Percentiles rank a stretch among this genome's conserved stretches.
Conservation (phyloP, 2,329 filamentous ascomycete genomes). For the Sporothrix curviconia region DNA sequence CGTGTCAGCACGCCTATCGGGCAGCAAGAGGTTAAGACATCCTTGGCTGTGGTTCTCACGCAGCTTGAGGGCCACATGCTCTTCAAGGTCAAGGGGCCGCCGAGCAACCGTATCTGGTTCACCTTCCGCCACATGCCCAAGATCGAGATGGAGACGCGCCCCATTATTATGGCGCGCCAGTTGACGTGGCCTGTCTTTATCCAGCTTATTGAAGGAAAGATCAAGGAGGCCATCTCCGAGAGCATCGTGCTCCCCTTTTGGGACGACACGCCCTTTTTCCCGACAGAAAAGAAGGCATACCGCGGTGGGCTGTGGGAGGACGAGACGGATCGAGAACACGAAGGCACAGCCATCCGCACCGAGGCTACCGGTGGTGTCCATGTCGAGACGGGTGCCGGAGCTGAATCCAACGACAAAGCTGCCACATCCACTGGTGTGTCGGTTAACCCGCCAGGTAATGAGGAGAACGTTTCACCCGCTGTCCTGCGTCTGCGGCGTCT, state of each 20-base stretch:
- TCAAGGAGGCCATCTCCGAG: constrained; percentile 89
- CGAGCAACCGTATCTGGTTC: constrained; percentile 94
- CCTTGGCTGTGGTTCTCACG: constrained; percentile 79
- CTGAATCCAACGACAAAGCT: not conserved
- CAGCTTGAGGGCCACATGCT: constrained; percentile 79
- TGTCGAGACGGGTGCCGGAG: constrained; percentile 27
- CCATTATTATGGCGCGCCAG: constrained; percentile 88
- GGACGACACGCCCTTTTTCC: constrained; percentile 90
- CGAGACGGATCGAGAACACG: constrained; percentile 32
- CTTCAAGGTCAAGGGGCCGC: constrained; percentile 85
- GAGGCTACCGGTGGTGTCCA: constrained; percentile 41
- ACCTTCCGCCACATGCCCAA: constrained; percentile 91
- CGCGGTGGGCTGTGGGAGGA: constrained; percentile 77
- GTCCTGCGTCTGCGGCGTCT: constrained; percentile 35
- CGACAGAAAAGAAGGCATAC: constrained; percentile 69
- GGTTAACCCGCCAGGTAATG: constrained; percentile 34
- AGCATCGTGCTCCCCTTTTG: constrained; percentile 89
- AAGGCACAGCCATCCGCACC: constrained; percentile 20
- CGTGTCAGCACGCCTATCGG: constrained; percentile 82
- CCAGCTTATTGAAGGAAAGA: constrained; percentile 86
- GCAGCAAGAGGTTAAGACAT: constrained; percentile 88
- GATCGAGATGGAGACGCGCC: constrained; percentile 89
- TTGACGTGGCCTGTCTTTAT: constrained; percentile 92
- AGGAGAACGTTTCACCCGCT: constrained; percentile 28
- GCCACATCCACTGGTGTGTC: not conserved